phyloP scores from a whole-genome alignment of 2,329 filamentous ascomycete species.

The Alternaria triticina region DNA sequence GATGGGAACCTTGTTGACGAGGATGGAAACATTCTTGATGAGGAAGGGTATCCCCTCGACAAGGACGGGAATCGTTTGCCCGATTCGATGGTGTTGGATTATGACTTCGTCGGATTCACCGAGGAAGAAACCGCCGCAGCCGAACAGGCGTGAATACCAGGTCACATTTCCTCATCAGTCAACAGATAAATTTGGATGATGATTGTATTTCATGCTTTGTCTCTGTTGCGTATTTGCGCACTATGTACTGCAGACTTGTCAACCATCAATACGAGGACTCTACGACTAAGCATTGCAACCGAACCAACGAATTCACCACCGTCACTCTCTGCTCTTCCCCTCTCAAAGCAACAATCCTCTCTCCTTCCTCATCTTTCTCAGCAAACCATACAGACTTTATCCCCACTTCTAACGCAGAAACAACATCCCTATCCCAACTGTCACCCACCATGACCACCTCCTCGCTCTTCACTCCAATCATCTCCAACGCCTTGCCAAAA shows the following conservation, averaged over 20 bases:
- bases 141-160: no score
- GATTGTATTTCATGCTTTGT: no score
- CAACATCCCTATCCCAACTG: constrained; percentile 2
- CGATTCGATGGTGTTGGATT: no score
- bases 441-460: constrained; percentile 20
- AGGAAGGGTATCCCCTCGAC: no score
- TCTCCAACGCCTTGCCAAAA: constrained; percentile 16
- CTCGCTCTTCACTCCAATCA: not conserved
- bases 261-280: no score
- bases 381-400: not conserved
- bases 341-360: not conserved
- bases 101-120: no score
- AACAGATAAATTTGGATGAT: no score
- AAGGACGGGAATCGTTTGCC: no score
- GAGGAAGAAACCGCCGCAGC: no score
- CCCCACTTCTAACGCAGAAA: not conserved
- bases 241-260: not conserved
- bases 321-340: not conserved
- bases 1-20: not conserved
- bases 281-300: no score
- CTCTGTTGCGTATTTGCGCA: not conserved
- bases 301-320: not conserved
- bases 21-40: not conserved
- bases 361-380: not conserved
- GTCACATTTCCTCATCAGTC: no score